Percentiles rank a stretch among this genome's conserved stretches.
Conservation (phyloP, 2,329 filamentous ascomycete species). For the Ophiostoma populinum region DNA sequence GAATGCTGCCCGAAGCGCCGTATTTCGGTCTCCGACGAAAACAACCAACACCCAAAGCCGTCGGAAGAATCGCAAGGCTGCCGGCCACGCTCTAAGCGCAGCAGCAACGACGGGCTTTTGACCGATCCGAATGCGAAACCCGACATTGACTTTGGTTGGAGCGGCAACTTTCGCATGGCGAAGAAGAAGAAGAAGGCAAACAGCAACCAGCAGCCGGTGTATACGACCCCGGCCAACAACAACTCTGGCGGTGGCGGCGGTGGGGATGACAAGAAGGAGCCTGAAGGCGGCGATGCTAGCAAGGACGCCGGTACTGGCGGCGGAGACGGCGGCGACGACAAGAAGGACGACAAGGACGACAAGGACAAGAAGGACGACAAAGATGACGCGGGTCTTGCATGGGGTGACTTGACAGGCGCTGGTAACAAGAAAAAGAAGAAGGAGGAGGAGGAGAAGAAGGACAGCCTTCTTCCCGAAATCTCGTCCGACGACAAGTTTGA, state of each 20-base stretch:
- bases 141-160: constrained; percentile 39
- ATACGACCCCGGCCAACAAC: constrained; percentile 19
- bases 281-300: constrained; percentile 14
- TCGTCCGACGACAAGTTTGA: constrained; percentile 23
- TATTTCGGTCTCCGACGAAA: constrained; percentile 1
- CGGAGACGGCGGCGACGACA: constrained; percentile 13
- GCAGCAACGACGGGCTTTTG: constrained; percentile 20
- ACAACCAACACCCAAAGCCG: constrained; percentile 1
- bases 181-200: constrained; percentile 35
- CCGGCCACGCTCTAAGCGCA: constrained; percentile 9
- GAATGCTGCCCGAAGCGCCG: constrained; percentile 8
- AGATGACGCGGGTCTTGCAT: constrained; percentile 16
- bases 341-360: constrained; percentile 16
- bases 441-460: constrained; percentile 19
- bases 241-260: constrained; percentile 18
- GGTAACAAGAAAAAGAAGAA: constrained; percentile 41
- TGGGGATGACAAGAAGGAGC: constrained; percentile 19
- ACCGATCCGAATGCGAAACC: constrained; percentile 26
- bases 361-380: no score
- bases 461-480: constrained; percentile 5
- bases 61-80: not conserved
- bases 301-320: constrained; percentile 17
- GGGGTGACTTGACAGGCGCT: constrained; percentile 27
- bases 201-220: not conserved
- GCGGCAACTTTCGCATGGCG: constrained; percentile 36